These are phyloP conservation scores for Rhizophlyctis rosea DNA, from an alignment of 192 early-diverging fungal species.

Conservation along the genomic window DNA sequence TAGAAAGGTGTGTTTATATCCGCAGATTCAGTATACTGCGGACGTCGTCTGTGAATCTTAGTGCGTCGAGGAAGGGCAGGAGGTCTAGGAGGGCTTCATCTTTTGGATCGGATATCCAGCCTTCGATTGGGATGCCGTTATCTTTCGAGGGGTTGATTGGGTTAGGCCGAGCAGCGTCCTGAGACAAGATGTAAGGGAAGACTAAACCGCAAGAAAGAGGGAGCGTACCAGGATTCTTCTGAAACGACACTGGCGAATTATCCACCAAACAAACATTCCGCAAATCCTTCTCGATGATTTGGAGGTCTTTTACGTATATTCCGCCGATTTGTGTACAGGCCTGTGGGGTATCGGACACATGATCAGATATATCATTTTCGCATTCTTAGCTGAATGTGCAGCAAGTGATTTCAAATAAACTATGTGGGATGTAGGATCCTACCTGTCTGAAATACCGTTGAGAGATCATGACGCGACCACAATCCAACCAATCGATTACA, in stretches of 20 bases:
- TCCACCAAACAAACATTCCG: constrained; percentile 80
- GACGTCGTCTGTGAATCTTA: constrained; percentile 84
- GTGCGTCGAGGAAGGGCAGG: constrained; percentile 82
- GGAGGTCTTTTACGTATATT: constrained; percentile 76
- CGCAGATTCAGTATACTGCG: constrained; percentile 77
- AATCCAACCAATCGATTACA: constrained; percentile 87
- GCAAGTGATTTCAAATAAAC: constrained; percentile 7
- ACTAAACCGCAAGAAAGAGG: neutral
- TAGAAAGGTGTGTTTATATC: too few species aligned
- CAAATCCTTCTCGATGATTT: constrained; percentile 71
- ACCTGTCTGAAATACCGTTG: constrained; percentile 80
- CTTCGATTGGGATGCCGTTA: constrained; percentile 85
- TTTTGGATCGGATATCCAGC: constrained; percentile 74
- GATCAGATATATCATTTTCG: too few species aligned
- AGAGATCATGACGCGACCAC: constrained; percentile 61
- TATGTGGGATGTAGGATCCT: constrained; percentile 1
- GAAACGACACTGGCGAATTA: constrained; percentile 76
- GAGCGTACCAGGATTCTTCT: constrained; percentile 64
- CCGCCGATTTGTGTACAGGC: constrained; percentile 67
- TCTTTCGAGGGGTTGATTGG: constrained; percentile 41
- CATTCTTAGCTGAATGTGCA: constrained; percentile 2
- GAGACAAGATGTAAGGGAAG: too few species aligned
- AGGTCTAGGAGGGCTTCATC: constrained; percentile 84
- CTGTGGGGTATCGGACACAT: constrained; percentile 31
- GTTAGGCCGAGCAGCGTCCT: neutral